A percentile compares a stretch with the other conserved stretches of the same genome.
These are phyloP conservation scores for Lipomyces sp. DNA, from an alignment of 805 yeast genomes.

Conservation along the genomic window DNA sequence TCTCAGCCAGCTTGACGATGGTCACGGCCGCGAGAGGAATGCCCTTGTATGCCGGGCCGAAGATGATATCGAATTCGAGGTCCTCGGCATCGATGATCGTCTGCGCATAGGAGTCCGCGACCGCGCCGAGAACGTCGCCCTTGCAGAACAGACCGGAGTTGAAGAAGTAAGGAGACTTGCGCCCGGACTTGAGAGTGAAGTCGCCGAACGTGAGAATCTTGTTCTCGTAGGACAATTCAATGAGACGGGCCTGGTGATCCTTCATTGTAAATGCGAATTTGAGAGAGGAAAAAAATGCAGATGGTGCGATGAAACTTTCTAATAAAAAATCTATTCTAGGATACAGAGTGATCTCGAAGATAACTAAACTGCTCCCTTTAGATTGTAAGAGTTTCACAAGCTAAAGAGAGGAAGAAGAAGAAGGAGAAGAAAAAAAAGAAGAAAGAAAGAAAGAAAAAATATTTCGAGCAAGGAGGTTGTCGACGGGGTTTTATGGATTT, in stretches of 20 bases:
- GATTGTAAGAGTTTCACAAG: neutral
- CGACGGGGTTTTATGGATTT: too few relatives aligned
- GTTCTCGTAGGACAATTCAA: slow-evolving; percentile 76
- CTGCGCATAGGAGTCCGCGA: slow-evolving; percentile 85
- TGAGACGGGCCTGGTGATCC: slow-evolving; percentile 44
- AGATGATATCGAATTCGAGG: slow-evolving; percentile 80
- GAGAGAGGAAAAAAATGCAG: neutral
- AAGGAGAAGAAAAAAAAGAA: neutral
- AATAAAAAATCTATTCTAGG: too few relatives aligned
- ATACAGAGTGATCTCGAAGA: too few relatives aligned
- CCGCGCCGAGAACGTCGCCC: slow-evolving; percentile 70
- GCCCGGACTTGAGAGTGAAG: slow-evolving; percentile 88
- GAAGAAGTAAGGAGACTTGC: slow-evolving; percentile 94
- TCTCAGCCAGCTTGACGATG: slow-evolving; percentile 85
- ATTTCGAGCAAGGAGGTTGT: neutral
- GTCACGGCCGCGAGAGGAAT: slow-evolving; percentile 93
- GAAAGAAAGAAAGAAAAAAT: neutral
- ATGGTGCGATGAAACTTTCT: too few relatives aligned
- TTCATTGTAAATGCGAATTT: slow-evolving; percentile 11
- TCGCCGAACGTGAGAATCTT: slow-evolving; percentile 83
- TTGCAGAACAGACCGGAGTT: slow-evolving; percentile 86
- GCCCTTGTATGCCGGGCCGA: slow-evolving; percentile 98
- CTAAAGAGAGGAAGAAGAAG: slow-evolving; percentile 4
- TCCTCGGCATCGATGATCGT: slow-evolving; percentile 73
- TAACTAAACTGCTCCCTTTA: slow-evolving; percentile 7